These are phyloP conservation scores for Asterochloris erici DNA, from an alignment of 139 green algal species.

Conservation along the genomic window DNA sequence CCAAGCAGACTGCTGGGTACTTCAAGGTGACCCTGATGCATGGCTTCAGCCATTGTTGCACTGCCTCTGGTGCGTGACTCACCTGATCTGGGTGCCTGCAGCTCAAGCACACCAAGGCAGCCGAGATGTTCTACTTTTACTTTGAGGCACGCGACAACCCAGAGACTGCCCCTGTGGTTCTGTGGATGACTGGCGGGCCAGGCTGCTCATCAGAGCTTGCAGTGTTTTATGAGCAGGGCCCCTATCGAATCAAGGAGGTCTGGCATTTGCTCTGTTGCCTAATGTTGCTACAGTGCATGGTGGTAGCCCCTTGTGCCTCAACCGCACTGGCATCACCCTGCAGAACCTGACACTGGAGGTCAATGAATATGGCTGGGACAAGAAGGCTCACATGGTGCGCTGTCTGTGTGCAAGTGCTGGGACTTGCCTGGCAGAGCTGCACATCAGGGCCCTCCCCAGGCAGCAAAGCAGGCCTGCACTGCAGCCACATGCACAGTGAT, in stretches of 20 bases:
- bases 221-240: conserved; percentile 83
- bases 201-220: conserved; percentile 91
- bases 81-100: not conserved
- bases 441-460: no score
- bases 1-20: conserved; percentile 5
- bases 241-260: conserved; percentile 68
- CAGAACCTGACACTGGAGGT: conserved; percentile 54
- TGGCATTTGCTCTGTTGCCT: no score
- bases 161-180: conserved; percentile 48
- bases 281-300: no score
- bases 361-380: conserved; percentile 75
- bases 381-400: conserved; percentile 35
- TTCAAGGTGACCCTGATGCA: not conserved
- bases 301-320: no score
- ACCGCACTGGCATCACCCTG: no score
- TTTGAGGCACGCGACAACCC: conserved; percentile 54
- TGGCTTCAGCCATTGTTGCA: not conserved
- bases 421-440: no score
- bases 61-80: not conserved
- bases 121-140: conserved; percentile 90
- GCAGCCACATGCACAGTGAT: no score
- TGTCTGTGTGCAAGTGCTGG: no score
- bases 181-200: conserved; percentile 81
- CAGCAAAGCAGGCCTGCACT: no score
- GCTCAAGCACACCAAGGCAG: conserved; percentile 32